Conservation (phyloP, 352 stramenopile species). For the Detonula confervacea region DNA sequence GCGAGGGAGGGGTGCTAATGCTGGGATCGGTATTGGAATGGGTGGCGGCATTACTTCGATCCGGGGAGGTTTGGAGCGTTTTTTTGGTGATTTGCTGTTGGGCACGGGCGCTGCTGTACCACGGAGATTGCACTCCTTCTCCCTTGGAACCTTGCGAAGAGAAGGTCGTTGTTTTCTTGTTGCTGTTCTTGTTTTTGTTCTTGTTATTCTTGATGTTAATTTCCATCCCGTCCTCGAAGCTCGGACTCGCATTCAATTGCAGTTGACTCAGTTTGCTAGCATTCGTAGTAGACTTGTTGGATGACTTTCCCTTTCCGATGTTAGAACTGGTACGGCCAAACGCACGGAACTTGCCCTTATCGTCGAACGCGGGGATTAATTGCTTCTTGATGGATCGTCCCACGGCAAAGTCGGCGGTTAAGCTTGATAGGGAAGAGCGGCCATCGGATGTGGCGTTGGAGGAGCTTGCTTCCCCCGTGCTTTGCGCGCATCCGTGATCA, state of each 20-base stretch:
- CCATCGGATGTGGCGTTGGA: neutral
- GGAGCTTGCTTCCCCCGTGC: slow-evolving; percentile 4
- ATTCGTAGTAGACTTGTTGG: neutral
- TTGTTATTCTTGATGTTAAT: no score
- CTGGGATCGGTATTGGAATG: slow-evolving; percentile 5
- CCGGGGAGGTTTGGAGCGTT: neutral
- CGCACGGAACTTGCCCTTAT: slow-evolving; percentile 3
- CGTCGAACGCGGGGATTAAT: neutral
- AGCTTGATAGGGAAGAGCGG: neutral
- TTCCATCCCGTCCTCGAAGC: no score
- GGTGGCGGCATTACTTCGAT: neutral
- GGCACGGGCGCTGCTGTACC: no score
- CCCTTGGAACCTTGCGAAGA: no score
- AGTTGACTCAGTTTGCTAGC: neutral
- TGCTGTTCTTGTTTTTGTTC: no score
- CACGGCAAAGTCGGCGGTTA: slow-evolving; percentile 9
- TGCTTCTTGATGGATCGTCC: neutral
- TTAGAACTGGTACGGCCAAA: no score
- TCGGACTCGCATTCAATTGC: no score
- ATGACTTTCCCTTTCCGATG: slow-evolving; percentile 7
- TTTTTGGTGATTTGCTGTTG: no score
- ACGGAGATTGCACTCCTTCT: neutral
- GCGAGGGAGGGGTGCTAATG: neutral
- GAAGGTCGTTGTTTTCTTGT: no score
- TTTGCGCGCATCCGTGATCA: neutral